Evolutionary conservation across 208 protist genomes (phyloP), one percentile per base, ranked within the genome.

Genomic region (Trypanosoma cruzi): DNA sequence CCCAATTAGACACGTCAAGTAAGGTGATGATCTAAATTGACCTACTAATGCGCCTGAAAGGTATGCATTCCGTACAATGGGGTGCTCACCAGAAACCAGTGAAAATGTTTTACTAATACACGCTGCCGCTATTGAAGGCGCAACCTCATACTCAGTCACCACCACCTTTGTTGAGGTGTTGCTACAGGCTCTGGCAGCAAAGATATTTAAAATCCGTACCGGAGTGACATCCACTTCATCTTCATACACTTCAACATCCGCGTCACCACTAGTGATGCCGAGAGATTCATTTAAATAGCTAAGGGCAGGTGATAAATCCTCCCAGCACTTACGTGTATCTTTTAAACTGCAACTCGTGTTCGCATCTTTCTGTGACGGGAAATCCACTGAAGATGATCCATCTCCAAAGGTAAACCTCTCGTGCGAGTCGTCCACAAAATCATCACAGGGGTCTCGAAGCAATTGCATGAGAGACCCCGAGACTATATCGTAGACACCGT

Each of bases 401-500:
- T 73, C 67, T 40, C 67, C 67, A 66, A 73, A 73, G 40, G 36
- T 28, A 65, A 66, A 73, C 11, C 29, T 55, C 24, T 28, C 57
- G 0, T 16, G n/a, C 32, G 7, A 26, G 34, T 40, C 59, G 0
- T 49, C 13, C 50, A 36, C 44, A 1, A 40, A 50, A 28, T 24
- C 46, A 22, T 10, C 26, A 32, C 53, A 32, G 26, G 54, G 24
- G 22, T 79, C 59, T 22, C 0, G 64, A 20, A 50, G 44, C 60
- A 95, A 46, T 5, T 80, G 85, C 58, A 92, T 78, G 11, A 96
- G 88, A 1, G 79, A 74, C 14, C 90, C 90, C 20, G 76, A 88
- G 40, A 75, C 76, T 1, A 94, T 77, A 70, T 96, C 88, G 75
- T 93, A 96, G 46, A 96, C 82, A 68, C 91, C 91, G 20, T 86